Evolutionary conservation across 2,329 filamentous ascomycete species (phyloP).

Genomic region (Endocalyx cinctus): DNA sequence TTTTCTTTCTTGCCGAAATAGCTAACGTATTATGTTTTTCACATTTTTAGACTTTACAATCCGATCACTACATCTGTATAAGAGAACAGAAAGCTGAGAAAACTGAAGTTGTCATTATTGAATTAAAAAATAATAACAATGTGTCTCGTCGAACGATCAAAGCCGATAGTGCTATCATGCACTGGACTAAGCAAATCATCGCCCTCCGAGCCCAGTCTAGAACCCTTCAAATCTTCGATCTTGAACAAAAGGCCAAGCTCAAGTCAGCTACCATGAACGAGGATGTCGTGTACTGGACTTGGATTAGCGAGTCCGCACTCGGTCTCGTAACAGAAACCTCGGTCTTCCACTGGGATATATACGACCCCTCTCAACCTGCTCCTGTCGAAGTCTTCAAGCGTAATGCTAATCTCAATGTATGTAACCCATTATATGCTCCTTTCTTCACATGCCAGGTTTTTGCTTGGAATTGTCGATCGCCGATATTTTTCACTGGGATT

Average conservation of each 20-base stretch:
- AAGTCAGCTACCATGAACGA: constrained; percentile 97
- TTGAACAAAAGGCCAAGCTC: constrained; percentile 87
- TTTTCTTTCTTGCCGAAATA: too few species aligned
- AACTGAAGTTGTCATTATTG: constrained; percentile 92
- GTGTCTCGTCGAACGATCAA: constrained; percentile 93
- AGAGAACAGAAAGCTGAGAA: constrained; percentile 87
- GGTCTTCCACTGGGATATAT: constrained; percentile 98
- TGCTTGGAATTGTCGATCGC: too few species aligned
- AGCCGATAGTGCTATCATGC: constrained; percentile 99
- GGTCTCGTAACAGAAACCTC: constrained; percentile 87
- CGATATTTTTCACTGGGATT: too few species aligned
- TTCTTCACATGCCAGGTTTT: too few species aligned
- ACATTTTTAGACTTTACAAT: constrained; percentile 99
- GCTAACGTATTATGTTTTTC: too few species aligned
- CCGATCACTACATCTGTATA: constrained; percentile 92
- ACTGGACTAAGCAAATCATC: constrained; percentile 94
- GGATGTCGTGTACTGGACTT: constrained; percentile 99
- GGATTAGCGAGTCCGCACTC: constrained; percentile 85
- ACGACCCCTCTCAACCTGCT: constrained; percentile 71
- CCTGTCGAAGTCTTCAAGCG: constrained; percentile 93
- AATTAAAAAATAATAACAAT: constrained; percentile 97
- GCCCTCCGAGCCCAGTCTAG: constrained; percentile 90
- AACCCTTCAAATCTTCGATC: constrained; percentile 96
- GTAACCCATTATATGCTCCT: constrained; percentile 27
- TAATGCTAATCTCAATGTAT: constrained; percentile 80